phyloP scores from a whole-genome alignment of 2,329 filamentous ascomycete species.

The Phyllosticta citribraziliensis region DNA sequence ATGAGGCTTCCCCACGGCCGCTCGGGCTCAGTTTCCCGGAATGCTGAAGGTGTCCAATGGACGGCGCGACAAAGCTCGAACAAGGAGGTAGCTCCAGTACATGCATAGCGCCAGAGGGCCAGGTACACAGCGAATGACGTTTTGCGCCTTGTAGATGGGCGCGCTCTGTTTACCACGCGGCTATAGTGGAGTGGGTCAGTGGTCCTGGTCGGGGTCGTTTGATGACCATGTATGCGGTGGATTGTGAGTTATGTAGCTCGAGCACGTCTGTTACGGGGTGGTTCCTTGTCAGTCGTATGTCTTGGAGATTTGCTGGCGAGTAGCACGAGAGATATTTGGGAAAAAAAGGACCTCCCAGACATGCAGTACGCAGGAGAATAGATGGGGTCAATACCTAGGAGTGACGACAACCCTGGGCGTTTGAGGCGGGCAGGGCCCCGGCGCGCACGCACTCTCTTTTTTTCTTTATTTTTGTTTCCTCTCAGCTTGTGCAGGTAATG shows the following conservation, averaged over 20 bases:
- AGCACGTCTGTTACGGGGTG: background rate
- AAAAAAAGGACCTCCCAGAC: slow-evolving; percentile 4
- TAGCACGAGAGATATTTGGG: slow-evolving; percentile 9
- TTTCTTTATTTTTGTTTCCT: background rate
- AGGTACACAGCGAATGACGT: slow-evolving; percentile 9
- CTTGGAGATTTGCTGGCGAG: slow-evolving; percentile 6
- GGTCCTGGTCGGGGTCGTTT: slow-evolving; percentile 4
- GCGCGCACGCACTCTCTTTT: background rate
- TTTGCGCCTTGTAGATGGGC: background rate
- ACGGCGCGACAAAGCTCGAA: slow-evolving; percentile 22
- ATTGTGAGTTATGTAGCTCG: slow-evolving; percentile 5
- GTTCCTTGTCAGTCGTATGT: slow-evolving; percentile 7
- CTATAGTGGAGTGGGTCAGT: background rate
- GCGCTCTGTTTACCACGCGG: background rate
- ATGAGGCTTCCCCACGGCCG: slow-evolving; percentile 6
- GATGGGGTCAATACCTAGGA: slow-evolving; percentile 5
- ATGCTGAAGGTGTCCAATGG: slow-evolving; percentile 24
- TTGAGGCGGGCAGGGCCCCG: slow-evolving; percentile 4
- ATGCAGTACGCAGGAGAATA: slow-evolving; percentile 9
- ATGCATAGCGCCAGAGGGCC: slow-evolving; percentile 28
- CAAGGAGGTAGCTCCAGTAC: slow-evolving; percentile 29
- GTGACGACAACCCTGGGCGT: slow-evolving; percentile 7
- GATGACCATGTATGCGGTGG: slow-evolving; percentile 5
- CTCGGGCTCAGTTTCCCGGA: background rate
- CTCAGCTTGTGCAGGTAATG: background rate